phyloP scores from a whole-genome alignment of 345 rosid species.

The Odontarrhena argentea region DNA sequence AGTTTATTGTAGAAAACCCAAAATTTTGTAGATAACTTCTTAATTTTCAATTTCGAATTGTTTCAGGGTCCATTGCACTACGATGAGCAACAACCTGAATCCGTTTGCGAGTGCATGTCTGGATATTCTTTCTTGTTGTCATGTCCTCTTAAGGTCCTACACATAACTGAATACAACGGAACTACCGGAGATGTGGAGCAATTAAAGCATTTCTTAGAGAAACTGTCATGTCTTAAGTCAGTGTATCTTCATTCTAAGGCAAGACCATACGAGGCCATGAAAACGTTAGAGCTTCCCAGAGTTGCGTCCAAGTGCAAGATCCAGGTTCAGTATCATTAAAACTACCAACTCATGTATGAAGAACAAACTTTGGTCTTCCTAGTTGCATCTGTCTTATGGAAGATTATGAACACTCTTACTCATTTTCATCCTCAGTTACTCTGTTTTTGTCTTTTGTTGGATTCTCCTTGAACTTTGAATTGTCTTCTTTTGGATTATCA shows the following conservation, averaged over 20 bases:
- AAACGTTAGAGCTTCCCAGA: not conserved
- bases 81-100: not conserved
- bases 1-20: not conserved
- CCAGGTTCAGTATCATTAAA: too few relatives aligned
- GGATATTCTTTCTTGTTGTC: not conserved
- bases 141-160: not conserved
- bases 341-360: too few relatives aligned
- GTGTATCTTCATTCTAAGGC: not conserved
- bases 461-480: too few relatives aligned
- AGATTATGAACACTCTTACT: too few relatives aligned
- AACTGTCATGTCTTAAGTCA: not conserved
- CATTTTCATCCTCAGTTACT: too few relatives aligned
- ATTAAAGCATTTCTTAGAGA: not conserved
- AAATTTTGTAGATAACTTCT: not conserved
- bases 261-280: not conserved
- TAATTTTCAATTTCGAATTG: not conserved
- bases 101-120: not conserved
- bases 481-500: too few relatives aligned
- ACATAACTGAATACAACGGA: not conserved
- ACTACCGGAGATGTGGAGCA: not conserved
- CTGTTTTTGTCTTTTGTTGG: too few relatives aligned
- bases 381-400: too few relatives aligned
- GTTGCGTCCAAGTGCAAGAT: not conserved
- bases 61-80: constrained; percentile 6
- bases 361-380: too few relatives aligned